Conservation (phyloP, 805 yeast genomes). For the Metschnikowia matae region DNA sequence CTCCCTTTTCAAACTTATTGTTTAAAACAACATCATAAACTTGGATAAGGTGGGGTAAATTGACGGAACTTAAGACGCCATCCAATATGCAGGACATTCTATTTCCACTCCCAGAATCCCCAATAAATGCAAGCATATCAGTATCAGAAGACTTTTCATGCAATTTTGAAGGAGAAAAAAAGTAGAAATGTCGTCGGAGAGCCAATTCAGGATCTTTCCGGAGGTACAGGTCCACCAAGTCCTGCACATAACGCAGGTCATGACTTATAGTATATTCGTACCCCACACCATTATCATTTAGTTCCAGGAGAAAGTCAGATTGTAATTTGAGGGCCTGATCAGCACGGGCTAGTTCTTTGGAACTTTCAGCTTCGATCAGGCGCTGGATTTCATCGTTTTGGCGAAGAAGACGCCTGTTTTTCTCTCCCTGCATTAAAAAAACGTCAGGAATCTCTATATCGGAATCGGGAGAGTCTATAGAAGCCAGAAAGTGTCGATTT, state of each 20-base stretch:
- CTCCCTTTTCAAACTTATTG: background rate
- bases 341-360: conserved; percentile 5
- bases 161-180: background rate
- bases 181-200: conserved; percentile 24
- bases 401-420: conserved; percentile 22
- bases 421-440: conserved; percentile 26
- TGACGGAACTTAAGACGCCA: background rate
- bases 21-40: background rate
- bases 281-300: conserved; percentile 31
- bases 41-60: background rate
- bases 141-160: background rate
- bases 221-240: conserved; percentile 12
- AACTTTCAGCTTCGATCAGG: conserved; percentile 19
- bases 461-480: background rate
- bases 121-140: background rate
- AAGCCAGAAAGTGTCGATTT: background rate
- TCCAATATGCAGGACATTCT: background rate
- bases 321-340: conserved; percentile 16
- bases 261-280: conserved; percentile 18
- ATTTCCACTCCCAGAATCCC: background rate
- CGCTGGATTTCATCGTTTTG: conserved; percentile 19
- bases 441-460: conserved; percentile 25
- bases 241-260: conserved; percentile 21
- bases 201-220: conserved; percentile 8
- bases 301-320: conserved; percentile 19